Conservation (phyloP, 306 rosid genomes). For the Aeschynomene evenia region DNA sequence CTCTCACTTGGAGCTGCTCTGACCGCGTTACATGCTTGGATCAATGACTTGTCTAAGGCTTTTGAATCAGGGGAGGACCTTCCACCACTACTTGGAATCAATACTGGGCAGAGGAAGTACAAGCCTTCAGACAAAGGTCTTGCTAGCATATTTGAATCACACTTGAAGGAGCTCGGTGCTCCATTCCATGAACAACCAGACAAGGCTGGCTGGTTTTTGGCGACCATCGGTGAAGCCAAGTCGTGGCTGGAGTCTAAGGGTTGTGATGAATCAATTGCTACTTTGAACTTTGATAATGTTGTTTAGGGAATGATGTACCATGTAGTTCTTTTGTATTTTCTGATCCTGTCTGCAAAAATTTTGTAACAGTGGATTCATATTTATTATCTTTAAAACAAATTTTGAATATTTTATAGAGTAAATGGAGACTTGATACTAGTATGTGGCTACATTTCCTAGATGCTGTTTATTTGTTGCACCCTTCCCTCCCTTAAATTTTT, state of each 20-base stretch:
- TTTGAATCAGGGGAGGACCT: conserved; percentile 69
- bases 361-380: conserved; percentile 29
- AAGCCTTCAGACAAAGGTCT: conserved; percentile 72
- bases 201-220: conserved; percentile 84
- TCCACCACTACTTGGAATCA: conserved; percentile 82
- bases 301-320: conserved; percentile 21
- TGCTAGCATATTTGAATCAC: conserved; percentile 63
- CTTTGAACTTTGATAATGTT: conserved; percentile 27
- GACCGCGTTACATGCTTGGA: conserved; percentile 82
- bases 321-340: conserved; percentile 17
- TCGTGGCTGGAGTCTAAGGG: conserved; percentile 80
- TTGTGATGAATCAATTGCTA: conserved; percentile 42
- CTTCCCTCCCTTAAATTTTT: neutral
- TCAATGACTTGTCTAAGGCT: conserved; percentile 62
- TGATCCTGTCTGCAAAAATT: conserved; percentile 29
- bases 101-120: conserved; percentile 85
- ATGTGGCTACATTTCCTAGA: conserved; percentile 4
- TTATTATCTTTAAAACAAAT: neutral
- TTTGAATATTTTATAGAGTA: neutral
- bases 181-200: conserved; percentile 80
- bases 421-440: conserved; percentile 10
- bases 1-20: conserved; percentile 89
- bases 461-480: neutral
- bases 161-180: conserved; percentile 69
- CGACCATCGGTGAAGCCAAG: conserved; percentile 62